Base-by-base conservation (phyloP, 306 rosid species). In the Neltuma alba region DNA sequence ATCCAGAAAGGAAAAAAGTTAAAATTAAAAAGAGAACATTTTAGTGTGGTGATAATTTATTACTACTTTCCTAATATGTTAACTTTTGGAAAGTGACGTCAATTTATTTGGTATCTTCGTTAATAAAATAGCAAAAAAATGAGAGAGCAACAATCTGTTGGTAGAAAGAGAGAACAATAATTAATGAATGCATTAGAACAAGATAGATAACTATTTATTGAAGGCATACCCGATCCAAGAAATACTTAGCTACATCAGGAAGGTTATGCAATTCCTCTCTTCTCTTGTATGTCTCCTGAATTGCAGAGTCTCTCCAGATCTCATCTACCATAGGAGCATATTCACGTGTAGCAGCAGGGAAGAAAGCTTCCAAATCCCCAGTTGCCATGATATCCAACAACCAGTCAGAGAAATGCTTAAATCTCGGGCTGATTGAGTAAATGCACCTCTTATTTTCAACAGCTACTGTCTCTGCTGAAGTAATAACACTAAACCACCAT, bases 281-380 rank as follows among this genome's bases (percentile, higher is more conserved):
- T 88, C 93, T 88, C 85, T 84, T 93, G 85, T 91, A 91, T 47
- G 97, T 90, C 87, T 90, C 98, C 87, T 93, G 98, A 78, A 91
- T 89, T 75, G 98, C 91, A 69, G 89, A 74, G 86, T 93, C 98
- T 81, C 85, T 91, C 98, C 98, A 93, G 41, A 91, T 80, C 82
- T 93, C 98, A 57, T 91, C 91, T 27, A 89, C 98, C 83, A 88
- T 88, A 74, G 93, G 98, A 80, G 98, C 97, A 88, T 93, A 93
- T 80, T 93, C 98, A 73, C 98, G 98, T 30, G 98, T 93, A 47
- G 98, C 98, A 79, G 98, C 98, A 75, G 97, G 97, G 74, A 93
- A 93, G 89, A 89, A 91, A 76, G 94, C 89, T 78, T 90, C 98
- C 89, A 93, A 86, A 82, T 93, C 97, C 70, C 98, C 97, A 33